Evolutionary conservation across 306 rosid genomes (phyloP).

Genomic region (Ochetophila trinervis): DNA sequence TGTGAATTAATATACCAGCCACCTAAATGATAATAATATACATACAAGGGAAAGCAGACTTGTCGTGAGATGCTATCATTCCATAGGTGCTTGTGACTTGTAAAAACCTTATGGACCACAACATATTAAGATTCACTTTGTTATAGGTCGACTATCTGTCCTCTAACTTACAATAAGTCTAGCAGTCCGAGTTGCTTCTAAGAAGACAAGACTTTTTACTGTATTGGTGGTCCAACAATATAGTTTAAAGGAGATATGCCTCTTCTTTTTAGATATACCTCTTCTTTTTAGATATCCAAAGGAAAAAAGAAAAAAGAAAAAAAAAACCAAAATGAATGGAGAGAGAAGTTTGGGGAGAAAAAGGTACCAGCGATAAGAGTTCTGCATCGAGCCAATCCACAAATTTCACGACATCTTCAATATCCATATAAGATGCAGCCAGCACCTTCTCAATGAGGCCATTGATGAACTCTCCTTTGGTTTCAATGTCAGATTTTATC

Average conservation of each 20-base stretch:
- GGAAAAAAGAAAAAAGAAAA: no score
- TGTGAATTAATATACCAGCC: not conserved
- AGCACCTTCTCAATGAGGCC: constrained; percentile 70
- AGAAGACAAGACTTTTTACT: not conserved
- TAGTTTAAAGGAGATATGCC: not conserved
- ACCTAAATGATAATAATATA: not conserved
- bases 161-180: not conserved
- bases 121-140: no score
- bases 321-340: not conserved
- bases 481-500: constrained; percentile 85
- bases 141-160: not conserved
- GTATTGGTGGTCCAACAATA: not conserved
- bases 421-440: constrained; percentile 58
- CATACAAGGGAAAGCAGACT: not conserved
- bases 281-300: not conserved
- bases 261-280: not conserved
- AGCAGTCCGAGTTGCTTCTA: not conserved
- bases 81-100: no score
- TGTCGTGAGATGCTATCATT: no score
- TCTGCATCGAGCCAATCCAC: constrained; percentile 88
- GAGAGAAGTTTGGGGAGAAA: constrained; percentile 5
- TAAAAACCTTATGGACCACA: not conserved
- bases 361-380: constrained; percentile 72
- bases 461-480: constrained; percentile 83
- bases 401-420: constrained; percentile 80